A percentile compares a stretch with the other conserved stretches of the same genome.
Evolutionary conservation across 73 alveolate genomes (phyloP).

Genomic region (Blepharisma japonicum): DNA sequence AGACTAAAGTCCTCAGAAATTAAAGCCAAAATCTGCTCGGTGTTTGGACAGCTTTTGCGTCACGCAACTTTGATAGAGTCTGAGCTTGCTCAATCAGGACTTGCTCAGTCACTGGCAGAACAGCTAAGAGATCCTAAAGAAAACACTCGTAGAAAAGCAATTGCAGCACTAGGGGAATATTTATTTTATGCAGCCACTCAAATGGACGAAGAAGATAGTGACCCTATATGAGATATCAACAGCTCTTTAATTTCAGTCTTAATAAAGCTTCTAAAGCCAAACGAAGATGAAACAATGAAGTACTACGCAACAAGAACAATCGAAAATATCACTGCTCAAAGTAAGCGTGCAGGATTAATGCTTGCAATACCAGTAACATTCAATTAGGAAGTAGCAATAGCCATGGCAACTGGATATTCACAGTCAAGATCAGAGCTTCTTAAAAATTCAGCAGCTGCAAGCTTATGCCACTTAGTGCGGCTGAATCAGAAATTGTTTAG

Average conservation of each 20-base stretch:
- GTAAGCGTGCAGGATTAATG: constrained; percentile 63
- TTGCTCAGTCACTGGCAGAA: constrained; percentile 2
- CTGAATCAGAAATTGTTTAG: constrained; percentile 51
- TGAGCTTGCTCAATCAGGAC: constrained; percentile 40
- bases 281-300: constrained; percentile 84
- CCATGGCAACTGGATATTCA: constrained; percentile 39
- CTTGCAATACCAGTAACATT: constrained; percentile 61
- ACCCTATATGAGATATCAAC: constrained; percentile 77
- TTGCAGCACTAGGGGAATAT: constrained; percentile 98
- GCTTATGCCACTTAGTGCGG: constrained; percentile 63
- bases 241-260: constrained; percentile 62
- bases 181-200: constrained; percentile 98
- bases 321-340: constrained; percentile 88
- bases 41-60: constrained; percentile 85
- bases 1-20: constrained; percentile 63
- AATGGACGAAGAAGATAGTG: constrained; percentile 94
- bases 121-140: neutral
- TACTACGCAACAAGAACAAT: constrained; percentile 91
- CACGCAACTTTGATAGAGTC: constrained; percentile 96
- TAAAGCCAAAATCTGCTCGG: constrained; percentile 82
- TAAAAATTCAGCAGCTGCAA: constrained; percentile 65
- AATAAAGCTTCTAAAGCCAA: constrained; percentile 59
- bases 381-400: constrained; percentile 37
- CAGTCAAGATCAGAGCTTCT: constrained; percentile 50
- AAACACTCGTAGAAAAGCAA: constrained; percentile 75